A percentile compares a stretch with the other conserved stretches of the same genome.
Evolutionary conservation across 306 rosid genomes (phyloP).

Genomic region (Glycine tomentella): DNA sequence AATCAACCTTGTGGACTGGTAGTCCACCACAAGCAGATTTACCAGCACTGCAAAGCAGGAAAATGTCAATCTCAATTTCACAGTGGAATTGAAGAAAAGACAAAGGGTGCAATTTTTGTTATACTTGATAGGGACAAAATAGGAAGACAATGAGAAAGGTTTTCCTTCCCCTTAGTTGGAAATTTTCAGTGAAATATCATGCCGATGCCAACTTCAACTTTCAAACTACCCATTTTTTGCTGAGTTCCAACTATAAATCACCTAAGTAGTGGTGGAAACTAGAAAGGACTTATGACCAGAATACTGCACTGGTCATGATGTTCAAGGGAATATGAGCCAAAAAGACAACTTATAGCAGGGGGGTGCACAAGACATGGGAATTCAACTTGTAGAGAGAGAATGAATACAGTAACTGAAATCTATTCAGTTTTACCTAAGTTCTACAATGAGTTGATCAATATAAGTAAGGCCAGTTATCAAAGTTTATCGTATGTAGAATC

Average conservation of each 20-base stretch:
- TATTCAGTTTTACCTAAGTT: background rate
- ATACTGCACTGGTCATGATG: background rate
- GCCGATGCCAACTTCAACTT: no score
- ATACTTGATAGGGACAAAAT: conserved; percentile 26
- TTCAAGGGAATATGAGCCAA: background rate
- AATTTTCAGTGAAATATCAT: background rate
- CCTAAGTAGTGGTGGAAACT: conserved; percentile 3
- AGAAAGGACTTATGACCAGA: background rate
- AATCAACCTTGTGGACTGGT: conserved; percentile 62
- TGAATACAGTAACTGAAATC: background rate
- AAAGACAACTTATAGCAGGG: background rate
- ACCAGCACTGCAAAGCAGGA: conserved; percentile 61
- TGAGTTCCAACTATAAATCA: conserved; percentile 4
- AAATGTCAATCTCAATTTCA: conserved; percentile 54
- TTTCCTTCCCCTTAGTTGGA: background rate
- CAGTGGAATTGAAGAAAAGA: conserved; percentile 44
- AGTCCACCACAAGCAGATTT: conserved; percentile 52
- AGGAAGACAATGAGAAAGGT: conserved; percentile 14
- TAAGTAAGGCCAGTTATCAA: background rate
- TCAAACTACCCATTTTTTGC: conserved; percentile 2
- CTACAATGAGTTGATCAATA: conserved; percentile 25
- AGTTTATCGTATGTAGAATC: conserved; percentile 14
- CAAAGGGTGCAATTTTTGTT: background rate
- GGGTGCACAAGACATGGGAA: background rate
- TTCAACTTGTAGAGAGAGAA: conserved; percentile 4